Evolutionary conservation across 495 filamentous ascomycete genomes (phyloP), one percentile per base, ranked within the genome.

Genomic region (Cryomyces antarcticus): DNA sequence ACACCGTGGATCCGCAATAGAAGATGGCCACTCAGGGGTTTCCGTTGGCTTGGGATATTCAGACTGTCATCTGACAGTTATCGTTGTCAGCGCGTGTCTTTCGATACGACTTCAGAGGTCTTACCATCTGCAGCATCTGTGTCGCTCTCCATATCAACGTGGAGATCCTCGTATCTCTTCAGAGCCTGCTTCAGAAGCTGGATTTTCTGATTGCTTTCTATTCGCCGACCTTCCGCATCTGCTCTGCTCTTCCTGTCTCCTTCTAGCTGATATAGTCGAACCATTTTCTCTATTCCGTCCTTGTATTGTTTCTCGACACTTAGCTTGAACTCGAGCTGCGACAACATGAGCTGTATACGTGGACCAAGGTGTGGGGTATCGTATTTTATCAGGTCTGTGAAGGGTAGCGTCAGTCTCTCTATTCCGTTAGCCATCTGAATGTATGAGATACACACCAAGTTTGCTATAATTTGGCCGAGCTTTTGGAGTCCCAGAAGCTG

Each of bases 281-380:
- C 82, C 92, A 99, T 99, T 68, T 99, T 99, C 61, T 99, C 92
- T 50, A 99, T 88, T 46, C 89, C 89, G 48, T 92, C 92, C 52
- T 96, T 89, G 63, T 99, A 99, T 62, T 99, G 89, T 55, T 95
- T 93, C 63, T 99, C 89, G 33, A 99, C 92, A 53, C 88, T 96
- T 38, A 96, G 66, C 63, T 99, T 99, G 63, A 99, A 99, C 62
- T 95, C 86, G 46, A 99, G 74, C 59, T 99, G 89, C 12, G 89
- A 93, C 54, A 99, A 66, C 89, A 99, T 99, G 49, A 95, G 78
- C 65, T 96, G 92, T 55, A 99, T 99, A 45, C 92, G 84, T 31
- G 92, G 92, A 28, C 89, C 89, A 42, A 99, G 78, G 57, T 94
- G 84, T 17, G 77, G 77, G 17, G 88, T 96, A 58, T 99, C 92